Conservation (phyloP, 208 protist genomes). For the Leishmania amazonensis region DNA sequence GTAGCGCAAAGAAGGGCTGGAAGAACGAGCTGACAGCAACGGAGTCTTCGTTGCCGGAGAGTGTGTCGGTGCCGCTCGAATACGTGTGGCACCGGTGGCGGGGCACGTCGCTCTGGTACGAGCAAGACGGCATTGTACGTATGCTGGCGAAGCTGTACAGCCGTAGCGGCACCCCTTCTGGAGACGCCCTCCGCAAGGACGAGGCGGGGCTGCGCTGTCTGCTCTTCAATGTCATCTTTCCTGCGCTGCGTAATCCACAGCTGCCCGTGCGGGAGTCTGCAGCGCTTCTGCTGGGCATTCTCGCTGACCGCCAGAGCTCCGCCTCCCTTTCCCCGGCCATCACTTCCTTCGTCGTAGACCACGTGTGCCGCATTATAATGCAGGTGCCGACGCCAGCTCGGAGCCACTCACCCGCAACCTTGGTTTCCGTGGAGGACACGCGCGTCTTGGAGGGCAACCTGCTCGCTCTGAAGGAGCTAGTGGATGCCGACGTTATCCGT, state of each 20-base stretch:
- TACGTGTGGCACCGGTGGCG: conserved; percentile 30
- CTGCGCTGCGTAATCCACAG: conserved; percentile 52
- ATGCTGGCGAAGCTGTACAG: conserved; percentile 26
- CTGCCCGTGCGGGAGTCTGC: conserved; percentile 65
- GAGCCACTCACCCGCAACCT: conserved; percentile 6
- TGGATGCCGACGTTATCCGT: conserved; percentile 21
- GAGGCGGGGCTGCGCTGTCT: conserved; percentile 31
- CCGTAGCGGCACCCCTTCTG: conserved; percentile 19
- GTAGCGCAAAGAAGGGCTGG: neutral
- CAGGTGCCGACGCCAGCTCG: conserved; percentile 9
- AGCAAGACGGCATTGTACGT: conserved; percentile 33
- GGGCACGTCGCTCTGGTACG: conserved; percentile 26
- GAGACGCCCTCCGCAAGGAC: conserved; percentile 23
- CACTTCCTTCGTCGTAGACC: conserved; percentile 31
- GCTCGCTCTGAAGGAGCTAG: conserved; percentile 35
- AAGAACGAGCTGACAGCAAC: neutral
- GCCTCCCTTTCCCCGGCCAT: conserved; percentile 26
- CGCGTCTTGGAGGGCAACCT: conserved; percentile 50
- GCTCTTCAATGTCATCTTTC: conserved; percentile 50
- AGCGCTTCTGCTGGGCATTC: conserved; percentile 34
- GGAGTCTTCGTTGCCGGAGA: neutral
- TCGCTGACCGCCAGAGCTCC: conserved; percentile 24
- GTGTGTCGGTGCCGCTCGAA: conserved; percentile 21
- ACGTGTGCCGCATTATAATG: conserved; percentile 30
- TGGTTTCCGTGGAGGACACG: conserved; percentile 27